phyloP scores from a whole-genome alignment of 2,329 filamentous ascomycete species.

The Colletotrichum liaoningense region DNA sequence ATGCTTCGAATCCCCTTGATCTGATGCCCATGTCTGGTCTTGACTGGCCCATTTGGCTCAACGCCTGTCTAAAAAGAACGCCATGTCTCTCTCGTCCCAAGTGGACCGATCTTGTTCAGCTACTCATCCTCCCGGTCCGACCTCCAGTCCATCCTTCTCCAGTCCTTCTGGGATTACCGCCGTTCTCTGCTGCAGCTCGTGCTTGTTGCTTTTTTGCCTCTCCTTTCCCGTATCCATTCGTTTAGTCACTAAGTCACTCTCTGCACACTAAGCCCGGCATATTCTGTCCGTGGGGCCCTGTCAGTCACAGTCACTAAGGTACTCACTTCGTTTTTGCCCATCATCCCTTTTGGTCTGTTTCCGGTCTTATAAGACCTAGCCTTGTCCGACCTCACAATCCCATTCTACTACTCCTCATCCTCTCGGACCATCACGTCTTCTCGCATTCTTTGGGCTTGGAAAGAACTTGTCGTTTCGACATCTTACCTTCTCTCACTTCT shows the following conservation, averaged over 20 bases:
- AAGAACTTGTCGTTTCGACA: slow-evolving; percentile 37
- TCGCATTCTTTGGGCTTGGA: slow-evolving; percentile 38
- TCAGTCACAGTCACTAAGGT: slow-evolving; percentile 31
- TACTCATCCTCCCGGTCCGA: slow-evolving; percentile 33
- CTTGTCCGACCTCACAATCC: slow-evolving; percentile 31
- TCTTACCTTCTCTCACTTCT: slow-evolving; percentile 41
- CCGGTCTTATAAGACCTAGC: slow-evolving; percentile 36
- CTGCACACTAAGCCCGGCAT: slow-evolving; percentile 20
- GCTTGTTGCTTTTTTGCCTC: slow-evolving; percentile 39
- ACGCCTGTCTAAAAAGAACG: slow-evolving; percentile 38
- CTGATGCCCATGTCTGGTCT: slow-evolving; percentile 47
- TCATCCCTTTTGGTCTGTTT: slow-evolving; percentile 19
- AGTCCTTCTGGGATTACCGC: slow-evolving; percentile 46
- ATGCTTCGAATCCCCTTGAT: slow-evolving; percentile 52
- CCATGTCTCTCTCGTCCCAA: slow-evolving; percentile 37
- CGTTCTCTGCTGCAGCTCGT: slow-evolving; percentile 48
- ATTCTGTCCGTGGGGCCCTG: slow-evolving; percentile 28
- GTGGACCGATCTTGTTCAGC: slow-evolving; percentile 35
- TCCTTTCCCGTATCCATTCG: slow-evolving; percentile 35
- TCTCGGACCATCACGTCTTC: slow-evolving; percentile 36
- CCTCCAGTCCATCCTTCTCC: slow-evolving; percentile 42
- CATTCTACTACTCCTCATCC: slow-evolving; percentile 26
- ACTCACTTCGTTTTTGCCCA: slow-evolving; percentile 14
- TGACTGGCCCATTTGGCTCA: slow-evolving; percentile 46
- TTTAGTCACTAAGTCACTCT: slow-evolving; percentile 18